A percentile compares a stretch with the other conserved stretches of the same genome.
Evolutionary conservation across 2,329 filamentous ascomycete genomes (phyloP).

Genomic region (Fusarium lateritium): DNA sequence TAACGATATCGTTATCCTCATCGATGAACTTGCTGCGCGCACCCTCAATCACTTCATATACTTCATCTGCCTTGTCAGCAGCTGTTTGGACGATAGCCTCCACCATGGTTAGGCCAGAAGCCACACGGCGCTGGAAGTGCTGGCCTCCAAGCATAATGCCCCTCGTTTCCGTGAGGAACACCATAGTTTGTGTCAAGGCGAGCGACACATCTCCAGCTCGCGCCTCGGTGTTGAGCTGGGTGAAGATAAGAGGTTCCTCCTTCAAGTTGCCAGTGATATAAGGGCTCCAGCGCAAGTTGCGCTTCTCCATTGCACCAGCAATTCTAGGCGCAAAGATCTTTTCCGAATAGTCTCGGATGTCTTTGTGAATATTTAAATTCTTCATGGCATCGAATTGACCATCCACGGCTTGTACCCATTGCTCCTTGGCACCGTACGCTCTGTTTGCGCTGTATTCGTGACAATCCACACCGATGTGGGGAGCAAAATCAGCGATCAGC

Average conservation of each 20-base stretch:
- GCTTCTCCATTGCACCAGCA: conserved; percentile 42
- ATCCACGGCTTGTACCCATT: conserved; percentile 46
- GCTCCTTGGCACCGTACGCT: conserved; percentile 43
- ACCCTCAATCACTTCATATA: conserved; percentile 40
- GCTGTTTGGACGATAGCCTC: conserved; percentile 47
- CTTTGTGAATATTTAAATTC: conserved; percentile 50
- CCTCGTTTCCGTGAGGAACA: conserved; percentile 49
- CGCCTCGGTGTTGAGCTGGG: conserved; percentile 47
- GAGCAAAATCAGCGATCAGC: conserved; percentile 40
- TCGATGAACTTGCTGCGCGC: conserved; percentile 45
- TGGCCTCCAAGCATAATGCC: conserved; percentile 52
- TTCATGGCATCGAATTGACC: conserved; percentile 49
- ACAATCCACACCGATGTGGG: conserved; percentile 48
- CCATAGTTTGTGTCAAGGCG: conserved; percentile 46
- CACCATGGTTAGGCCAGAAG: conserved; percentile 47
- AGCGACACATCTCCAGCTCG: conserved; percentile 48
- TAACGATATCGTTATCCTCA: conserved; percentile 46
- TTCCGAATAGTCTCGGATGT: conserved; percentile 47
- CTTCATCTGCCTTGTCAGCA: conserved; percentile 39
- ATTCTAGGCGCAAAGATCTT: conserved; percentile 41
- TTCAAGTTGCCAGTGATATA: conserved; percentile 44
- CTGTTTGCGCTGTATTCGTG: conserved; percentile 49
- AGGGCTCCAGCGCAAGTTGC: conserved; percentile 46
- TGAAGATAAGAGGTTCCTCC: conserved; percentile 41
- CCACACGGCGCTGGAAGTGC: conserved; percentile 53